Evolutionary conservation across 2,329 filamentous ascomycete genomes (phyloP).

Genomic region (Trichoderma atroviride): DNA sequence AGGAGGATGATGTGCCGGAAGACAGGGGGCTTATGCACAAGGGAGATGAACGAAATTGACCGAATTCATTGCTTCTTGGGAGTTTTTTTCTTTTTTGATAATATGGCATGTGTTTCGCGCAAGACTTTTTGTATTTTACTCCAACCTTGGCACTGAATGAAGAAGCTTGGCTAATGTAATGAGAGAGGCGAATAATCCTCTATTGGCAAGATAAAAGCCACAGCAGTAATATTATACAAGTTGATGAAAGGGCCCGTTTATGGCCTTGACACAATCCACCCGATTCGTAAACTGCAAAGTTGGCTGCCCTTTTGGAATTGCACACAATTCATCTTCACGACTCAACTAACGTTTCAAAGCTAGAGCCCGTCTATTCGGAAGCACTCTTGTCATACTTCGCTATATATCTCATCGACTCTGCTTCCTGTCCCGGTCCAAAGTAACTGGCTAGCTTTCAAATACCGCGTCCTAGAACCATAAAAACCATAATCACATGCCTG

Average conservation of each 20-base stretch:
- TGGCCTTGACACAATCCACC: no score
- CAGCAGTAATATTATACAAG: not conserved
- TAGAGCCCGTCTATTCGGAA: not conserved
- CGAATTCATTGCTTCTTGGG: not conserved
- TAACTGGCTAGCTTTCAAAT: not conserved
- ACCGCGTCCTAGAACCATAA: not conserved
- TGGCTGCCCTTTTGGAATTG: not conserved
- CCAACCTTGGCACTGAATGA: not conserved
- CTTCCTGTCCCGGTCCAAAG: not conserved
- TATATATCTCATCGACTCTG: not conserved
- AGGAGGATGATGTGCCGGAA: conserved; percentile 25
- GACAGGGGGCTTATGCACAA: conserved; percentile 26
- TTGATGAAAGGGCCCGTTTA: no score
- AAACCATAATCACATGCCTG: not conserved
- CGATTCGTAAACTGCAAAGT: not conserved
- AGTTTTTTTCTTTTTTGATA: not conserved
- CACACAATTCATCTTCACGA: not conserved
- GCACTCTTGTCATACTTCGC: not conserved
- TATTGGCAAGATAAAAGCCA: not conserved
- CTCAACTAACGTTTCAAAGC: not conserved
- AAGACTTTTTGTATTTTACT: not conserved
- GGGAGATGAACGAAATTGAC: not conserved
- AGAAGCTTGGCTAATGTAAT: not conserved
- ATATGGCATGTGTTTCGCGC: not conserved
- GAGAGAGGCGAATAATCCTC: not conserved